Conservation (phyloP, 2,329 filamentous ascomycete genomes). For the Aspergillus bombycis region DNA sequence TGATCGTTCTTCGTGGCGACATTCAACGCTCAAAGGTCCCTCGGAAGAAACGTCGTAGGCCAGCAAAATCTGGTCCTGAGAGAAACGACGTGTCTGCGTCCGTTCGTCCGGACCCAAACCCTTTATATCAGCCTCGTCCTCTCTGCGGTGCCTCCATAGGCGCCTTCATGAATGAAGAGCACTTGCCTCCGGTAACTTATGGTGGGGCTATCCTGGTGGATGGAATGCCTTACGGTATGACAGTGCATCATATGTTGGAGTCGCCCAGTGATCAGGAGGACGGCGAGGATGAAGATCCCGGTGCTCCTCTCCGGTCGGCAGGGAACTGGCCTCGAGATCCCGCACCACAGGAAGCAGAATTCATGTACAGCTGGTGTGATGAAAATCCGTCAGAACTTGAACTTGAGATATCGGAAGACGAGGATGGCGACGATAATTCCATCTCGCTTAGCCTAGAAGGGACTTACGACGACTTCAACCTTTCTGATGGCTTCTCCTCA, state of each 20-base stretch:
- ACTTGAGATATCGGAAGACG: slow-evolving; percentile 59
- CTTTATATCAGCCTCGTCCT: slow-evolving; percentile 76
- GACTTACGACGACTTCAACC: slow-evolving; percentile 46
- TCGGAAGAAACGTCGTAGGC: slow-evolving; percentile 44
- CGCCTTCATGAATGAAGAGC: slow-evolving; percentile 81
- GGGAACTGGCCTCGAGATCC: slow-evolving; percentile 40
- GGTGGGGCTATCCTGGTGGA: slow-evolving; percentile 87
- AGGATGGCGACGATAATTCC: slow-evolving; percentile 48
- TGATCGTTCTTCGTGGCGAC: slow-evolving; percentile 64
- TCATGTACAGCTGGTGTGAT: slow-evolving; percentile 43
- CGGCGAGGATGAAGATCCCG: slow-evolving; percentile 39
- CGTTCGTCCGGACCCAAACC: slow-evolving; percentile 56
- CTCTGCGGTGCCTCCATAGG: slow-evolving; percentile 90
- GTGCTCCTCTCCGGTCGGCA: slow-evolving; percentile 48
- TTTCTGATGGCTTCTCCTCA: slow-evolving; percentile 52
- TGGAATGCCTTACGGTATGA: slow-evolving; percentile 86
- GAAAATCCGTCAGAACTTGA: slow-evolving; percentile 44
- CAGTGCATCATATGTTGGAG: slow-evolving; percentile 94
- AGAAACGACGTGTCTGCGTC: slow-evolving; percentile 31
- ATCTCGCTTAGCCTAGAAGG: slow-evolving; percentile 41
- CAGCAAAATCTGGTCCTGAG: slow-evolving; percentile 34
- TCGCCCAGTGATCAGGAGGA: slow-evolving; percentile 59
- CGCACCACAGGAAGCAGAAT: slow-evolving; percentile 32
- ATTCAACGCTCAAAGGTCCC: slow-evolving; percentile 58
- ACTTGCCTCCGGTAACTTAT: slow-evolving; percentile 87